These are phyloP conservation scores for Xylaria sp. DNA, from an alignment of 2,329 filamentous ascomycete genomes.

Conservation along the genomic window DNA sequence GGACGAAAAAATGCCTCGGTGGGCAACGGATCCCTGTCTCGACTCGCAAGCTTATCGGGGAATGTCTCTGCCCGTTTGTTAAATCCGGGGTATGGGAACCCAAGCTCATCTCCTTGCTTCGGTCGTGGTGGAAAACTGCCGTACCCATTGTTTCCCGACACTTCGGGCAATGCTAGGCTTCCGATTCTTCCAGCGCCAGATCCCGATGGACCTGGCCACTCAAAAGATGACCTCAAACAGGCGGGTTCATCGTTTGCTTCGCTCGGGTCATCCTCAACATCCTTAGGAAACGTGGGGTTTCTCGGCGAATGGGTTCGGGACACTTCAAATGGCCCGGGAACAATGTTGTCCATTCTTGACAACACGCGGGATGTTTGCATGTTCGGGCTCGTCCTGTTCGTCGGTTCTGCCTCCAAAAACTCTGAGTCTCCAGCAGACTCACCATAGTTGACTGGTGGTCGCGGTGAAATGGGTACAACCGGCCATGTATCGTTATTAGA, in stretches of 20 bases:
- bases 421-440: conserved; percentile 39
- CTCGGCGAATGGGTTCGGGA: conserved; percentile 33
- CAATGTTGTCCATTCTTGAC: conserved; percentile 59
- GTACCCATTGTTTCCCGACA: conserved; percentile 49
- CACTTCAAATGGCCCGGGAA: conserved; percentile 60
- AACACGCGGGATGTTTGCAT: conserved; percentile 42
- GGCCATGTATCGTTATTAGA: conserved; percentile 42
- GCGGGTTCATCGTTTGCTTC: conserved; percentile 24
- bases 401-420: conserved; percentile 35
- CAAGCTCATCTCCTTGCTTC: conserved; percentile 35
- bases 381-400: conserved; percentile 46
- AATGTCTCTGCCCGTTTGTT: conserved; percentile 50
- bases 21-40: conserved; percentile 15
- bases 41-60: conserved; percentile 35
- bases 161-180: conserved; percentile 35
- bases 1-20: conserved; percentile 40
- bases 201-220: conserved; percentile 30
- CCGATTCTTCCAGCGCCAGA: conserved; percentile 30
- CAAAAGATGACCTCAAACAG: conserved; percentile 22
- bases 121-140: conserved; percentile 51
- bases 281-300: conserved; percentile 33
- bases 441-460: conserved; percentile 47
- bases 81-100: conserved; percentile 35
- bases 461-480: conserved; percentile 40
- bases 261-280: conserved; percentile 21